Evolutionary conservation across 805 yeast genomes (phyloP), one percentile per base, ranked within the genome.

Genomic region (Jamesozyma piceae): DNA sequence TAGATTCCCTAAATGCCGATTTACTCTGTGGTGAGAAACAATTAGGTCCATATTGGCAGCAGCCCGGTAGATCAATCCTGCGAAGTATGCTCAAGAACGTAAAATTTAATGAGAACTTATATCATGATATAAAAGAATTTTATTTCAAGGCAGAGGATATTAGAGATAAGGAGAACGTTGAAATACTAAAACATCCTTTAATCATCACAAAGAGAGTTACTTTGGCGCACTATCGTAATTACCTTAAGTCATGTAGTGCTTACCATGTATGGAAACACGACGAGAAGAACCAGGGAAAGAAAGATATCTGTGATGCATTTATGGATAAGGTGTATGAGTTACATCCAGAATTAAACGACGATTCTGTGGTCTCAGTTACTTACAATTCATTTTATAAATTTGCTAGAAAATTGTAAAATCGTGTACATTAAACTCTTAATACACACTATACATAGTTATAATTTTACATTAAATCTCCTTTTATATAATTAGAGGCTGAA

Each of bases 11-110:
- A 5, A 70, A 76, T 38, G 52, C 63, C 26, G 72, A 77, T 24
- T 75, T 73, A 51, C 66, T 74, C 11, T 78, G 78, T 50, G 69
- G 62, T 8, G 75, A 74, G 0, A 54, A 60, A 2, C 64, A 55
- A 35, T 57, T 82, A 37, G 89, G 89, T 0, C 53, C 59, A 14
- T 76, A 76, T 55, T 89, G 97, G 97, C 83, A 85, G 52, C 82
- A 81, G 50, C 92, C 95, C 0, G 97, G 96, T 0, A 67, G 95
- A 38, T 42, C 55, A 5, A 63, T 73, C 13, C 60, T 89, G 28
- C 64, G 79, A 40, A 48, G 64, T 5, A 54, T 69, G 44, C 68
- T 73, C 47, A 40, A 35, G 19, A 52, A 52, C 22, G 42, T 41
- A 17, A 37, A 43, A 5, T 41, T 58, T 4, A 49, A 54, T 21